A percentile compares a stretch with the other conserved stretches of the same genome.
Evolutionary conservation across 768 basidiomycete genomes (phyloP).

Genomic region (Lactifluus piperatus): DNA sequence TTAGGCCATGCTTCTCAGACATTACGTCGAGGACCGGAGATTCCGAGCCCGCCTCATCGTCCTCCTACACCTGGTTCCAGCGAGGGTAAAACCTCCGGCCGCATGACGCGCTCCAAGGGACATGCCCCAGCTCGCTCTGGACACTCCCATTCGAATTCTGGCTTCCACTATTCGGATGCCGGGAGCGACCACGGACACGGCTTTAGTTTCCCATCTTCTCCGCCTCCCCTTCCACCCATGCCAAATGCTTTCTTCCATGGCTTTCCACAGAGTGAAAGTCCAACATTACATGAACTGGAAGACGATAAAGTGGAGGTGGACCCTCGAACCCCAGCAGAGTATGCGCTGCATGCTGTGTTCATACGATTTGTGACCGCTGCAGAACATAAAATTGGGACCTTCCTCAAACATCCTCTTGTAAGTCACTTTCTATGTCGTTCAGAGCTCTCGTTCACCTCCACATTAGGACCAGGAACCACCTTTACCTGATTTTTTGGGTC

Average conservation of each 20-base stretch:
- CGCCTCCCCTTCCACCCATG: slow-evolving; percentile 73
- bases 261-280: slow-evolving; percentile 38
- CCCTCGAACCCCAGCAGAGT: slow-evolving; percentile 79
- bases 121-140: slow-evolving; percentile 61
- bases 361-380: slow-evolving; percentile 76
- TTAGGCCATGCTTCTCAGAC: slow-evolving; percentile 41
- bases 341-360: slow-evolving; percentile 81
- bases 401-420: slow-evolving; percentile 62
- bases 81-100: slow-evolving; percentile 32
- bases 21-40: slow-evolving; percentile 32
- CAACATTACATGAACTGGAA: slow-evolving; percentile 33
- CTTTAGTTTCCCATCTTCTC: slow-evolving; percentile 38
- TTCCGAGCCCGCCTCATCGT: slow-evolving; percentile 46
- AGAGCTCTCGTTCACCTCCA: background rate
- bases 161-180: slow-evolving; percentile 58
- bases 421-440: slow-evolving; percentile 23
- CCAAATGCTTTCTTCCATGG: slow-evolving; percentile 48
- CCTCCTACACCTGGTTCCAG: slow-evolving; percentile 53
- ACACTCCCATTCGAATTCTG: slow-evolving; percentile 70
- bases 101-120: slow-evolving; percentile 40
- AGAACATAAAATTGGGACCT: slow-evolving; percentile 70
- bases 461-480: slow-evolving; percentile 60
- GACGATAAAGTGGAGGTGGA: slow-evolving; percentile 63
- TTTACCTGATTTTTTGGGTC: slow-evolving; percentile 60
- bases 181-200: slow-evolving; percentile 60